Conservation (phyloP, 164 flowering plant species). For the Chimonanthus salicifolius region DNA sequence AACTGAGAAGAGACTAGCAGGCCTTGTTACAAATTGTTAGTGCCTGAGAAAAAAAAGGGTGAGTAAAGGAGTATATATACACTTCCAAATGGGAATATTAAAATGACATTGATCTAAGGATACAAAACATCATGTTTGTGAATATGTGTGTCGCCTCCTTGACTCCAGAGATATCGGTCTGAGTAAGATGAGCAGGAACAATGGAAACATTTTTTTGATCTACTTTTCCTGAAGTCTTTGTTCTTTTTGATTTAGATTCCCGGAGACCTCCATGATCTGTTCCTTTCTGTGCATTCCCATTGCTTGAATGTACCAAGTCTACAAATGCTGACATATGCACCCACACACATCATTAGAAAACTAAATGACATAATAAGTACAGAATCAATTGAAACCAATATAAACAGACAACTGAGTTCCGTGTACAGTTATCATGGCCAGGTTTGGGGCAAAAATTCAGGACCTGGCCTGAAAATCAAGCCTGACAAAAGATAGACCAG, state of each 20-base stretch:
- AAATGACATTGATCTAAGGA: slow-evolving; percentile 30
- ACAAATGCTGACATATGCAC: slow-evolving; percentile 52
- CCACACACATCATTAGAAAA: not conserved
- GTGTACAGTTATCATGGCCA: not conserved
- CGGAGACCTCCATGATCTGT: slow-evolving; percentile 29
- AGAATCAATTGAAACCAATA: not conserved
- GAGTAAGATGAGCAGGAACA: slow-evolving; percentile 81
- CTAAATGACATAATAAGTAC: not conserved
- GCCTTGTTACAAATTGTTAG: no score
- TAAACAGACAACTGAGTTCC: not conserved
- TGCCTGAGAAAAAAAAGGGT: not conserved
- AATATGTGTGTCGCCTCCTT: slow-evolving; percentile 63
- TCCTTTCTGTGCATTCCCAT: slow-evolving; percentile 75
- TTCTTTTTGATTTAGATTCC: slow-evolving; percentile 32
- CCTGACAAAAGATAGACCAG: not conserved
- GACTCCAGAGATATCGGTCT: slow-evolving; percentile 67
- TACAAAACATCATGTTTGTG: slow-evolving; percentile 82
- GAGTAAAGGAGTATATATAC: not conserved
- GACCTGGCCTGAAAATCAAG: not conserved
- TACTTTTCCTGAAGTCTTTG: slow-evolving; percentile 40
- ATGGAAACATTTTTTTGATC: slow-evolving; percentile 43
- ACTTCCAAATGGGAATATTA: not conserved
- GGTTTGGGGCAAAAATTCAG: not conserved
- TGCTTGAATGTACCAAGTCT: slow-evolving; percentile 78
- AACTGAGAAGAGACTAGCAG: not conserved